Conservation (phyloP, 345 rosid genomes). For the Nephelium lappaceum region DNA sequence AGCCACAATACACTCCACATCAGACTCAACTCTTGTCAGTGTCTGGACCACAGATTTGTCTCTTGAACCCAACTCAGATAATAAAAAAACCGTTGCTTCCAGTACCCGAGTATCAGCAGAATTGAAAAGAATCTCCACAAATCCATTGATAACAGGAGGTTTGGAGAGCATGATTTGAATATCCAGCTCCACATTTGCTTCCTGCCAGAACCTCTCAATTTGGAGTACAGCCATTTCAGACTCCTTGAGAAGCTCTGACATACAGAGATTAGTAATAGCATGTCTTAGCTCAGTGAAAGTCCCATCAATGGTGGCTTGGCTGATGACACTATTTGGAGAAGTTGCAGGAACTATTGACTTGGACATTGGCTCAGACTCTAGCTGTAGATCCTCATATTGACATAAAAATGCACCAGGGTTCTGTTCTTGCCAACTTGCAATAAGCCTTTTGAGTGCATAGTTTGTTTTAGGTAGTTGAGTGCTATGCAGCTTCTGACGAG, state of each 20-base stretch:
- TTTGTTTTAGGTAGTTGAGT: slow-evolving; percentile 64
- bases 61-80: slow-evolving; percentile 72
- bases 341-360: slow-evolving; percentile 35
- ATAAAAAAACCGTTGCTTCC: slow-evolving; percentile 54
- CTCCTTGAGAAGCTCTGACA: slow-evolving; percentile 57
- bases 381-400: slow-evolving; percentile 25
- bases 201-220: slow-evolving; percentile 62
- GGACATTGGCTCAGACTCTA: slow-evolving; percentile 26
- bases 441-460: slow-evolving; percentile 70
- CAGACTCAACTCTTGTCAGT: slow-evolving; percentile 66
- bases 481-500: slow-evolving; percentile 58
- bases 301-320: slow-evolving; percentile 53
- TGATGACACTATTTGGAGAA: slow-evolving; percentile 58
- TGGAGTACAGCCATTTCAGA: slow-evolving; percentile 66
- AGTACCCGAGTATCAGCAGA: slow-evolving; percentile 53
- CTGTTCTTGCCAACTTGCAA: slow-evolving; percentile 61
- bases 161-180: slow-evolving; percentile 53
- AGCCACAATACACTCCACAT: slow-evolving; percentile 58
- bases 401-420: slow-evolving; percentile 32
- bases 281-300: slow-evolving; percentile 48
- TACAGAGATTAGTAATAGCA: slow-evolving; percentile 54
- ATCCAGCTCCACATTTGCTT: slow-evolving; percentile 39
- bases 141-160: slow-evolving; percentile 62
- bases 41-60: slow-evolving; percentile 62
- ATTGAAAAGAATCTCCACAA: slow-evolving; percentile 74